Evolutionary conservation across 176 grass and related monocot genomes (phyloP).

Genomic region (Elaeis guineensis): DNA sequence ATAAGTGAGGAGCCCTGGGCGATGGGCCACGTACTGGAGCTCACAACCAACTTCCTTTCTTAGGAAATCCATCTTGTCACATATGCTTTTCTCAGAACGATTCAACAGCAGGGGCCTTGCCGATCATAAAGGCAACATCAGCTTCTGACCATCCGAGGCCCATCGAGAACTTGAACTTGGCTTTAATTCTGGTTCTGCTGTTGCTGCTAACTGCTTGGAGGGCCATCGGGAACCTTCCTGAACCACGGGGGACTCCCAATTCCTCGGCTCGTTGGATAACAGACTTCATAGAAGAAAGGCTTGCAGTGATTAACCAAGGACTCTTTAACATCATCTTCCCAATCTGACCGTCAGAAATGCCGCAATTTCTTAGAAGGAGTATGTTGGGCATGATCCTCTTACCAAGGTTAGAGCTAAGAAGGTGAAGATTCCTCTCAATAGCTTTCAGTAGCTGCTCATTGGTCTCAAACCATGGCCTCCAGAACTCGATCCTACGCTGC

Average conservation of each 20-base stretch:
- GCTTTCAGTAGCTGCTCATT: background rate
- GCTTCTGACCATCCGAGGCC: conserved; percentile 28
- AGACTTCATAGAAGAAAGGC: background rate
- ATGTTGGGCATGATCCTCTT: background rate
- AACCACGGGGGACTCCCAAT: background rate
- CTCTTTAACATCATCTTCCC: background rate
- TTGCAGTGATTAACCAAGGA: background rate
- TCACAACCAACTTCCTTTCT: conserved; percentile 25
- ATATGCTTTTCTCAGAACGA: conserved; percentile 33
- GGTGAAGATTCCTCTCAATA: background rate
- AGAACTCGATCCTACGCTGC: background rate
- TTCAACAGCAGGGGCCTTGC: conserved; percentile 28
- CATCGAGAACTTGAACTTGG: background rate
- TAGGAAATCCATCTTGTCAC: conserved; percentile 29
- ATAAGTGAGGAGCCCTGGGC: conserved; percentile 37
- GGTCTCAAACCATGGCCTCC: background rate
- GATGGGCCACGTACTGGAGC: conserved; percentile 24
- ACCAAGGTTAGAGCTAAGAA: background rate
- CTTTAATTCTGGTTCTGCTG: background rate
- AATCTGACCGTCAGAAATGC: background rate
- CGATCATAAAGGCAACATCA: conserved; percentile 21
- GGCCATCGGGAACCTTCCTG: background rate
- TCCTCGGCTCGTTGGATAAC: background rate
- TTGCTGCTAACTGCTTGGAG: background rate
- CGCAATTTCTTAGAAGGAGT: background rate